These are phyloP conservation scores for Pleurostoma richardsiae DNA, from an alignment of 2,329 filamentous ascomycete genomes.

Conservation along the genomic window DNA sequence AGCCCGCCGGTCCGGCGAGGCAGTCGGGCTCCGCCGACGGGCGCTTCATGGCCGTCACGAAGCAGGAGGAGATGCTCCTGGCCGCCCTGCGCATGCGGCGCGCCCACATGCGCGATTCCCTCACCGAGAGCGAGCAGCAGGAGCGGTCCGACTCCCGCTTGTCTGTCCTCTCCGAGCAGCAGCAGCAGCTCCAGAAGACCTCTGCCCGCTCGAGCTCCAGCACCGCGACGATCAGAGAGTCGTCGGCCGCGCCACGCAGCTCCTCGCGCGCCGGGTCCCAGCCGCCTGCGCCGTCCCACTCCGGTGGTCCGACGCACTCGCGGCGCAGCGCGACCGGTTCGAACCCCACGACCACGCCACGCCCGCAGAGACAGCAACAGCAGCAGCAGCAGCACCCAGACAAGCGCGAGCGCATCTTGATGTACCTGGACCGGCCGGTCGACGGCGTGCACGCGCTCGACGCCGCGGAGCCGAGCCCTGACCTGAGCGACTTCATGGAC, in stretches of 20 bases:
- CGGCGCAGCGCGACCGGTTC: background rate
- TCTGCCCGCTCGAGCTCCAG: conserved; percentile 4
- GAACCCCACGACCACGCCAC: background rate
- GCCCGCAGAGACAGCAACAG: no score
- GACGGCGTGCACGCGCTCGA: conserved; percentile 7
- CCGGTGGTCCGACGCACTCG: background rate
- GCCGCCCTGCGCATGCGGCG: conserved; percentile 52
- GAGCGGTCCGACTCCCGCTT: background rate
- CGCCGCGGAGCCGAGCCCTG: conserved; percentile 16
- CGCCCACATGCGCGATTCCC: conserved; percentile 47
- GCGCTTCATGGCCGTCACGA: conserved; percentile 53
- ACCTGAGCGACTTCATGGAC: conserved; percentile 18
- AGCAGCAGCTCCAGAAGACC: background rate
- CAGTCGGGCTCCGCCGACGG: conserved; percentile 21
- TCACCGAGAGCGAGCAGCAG: conserved; percentile 31
- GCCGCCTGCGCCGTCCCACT: conserved; percentile 1
- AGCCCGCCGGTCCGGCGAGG: conserved; percentile 6
- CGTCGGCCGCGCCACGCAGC: background rate
- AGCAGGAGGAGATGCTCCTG: conserved; percentile 53
- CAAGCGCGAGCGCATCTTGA: conserved; percentile 12
- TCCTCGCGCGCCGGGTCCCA: conserved; percentile 1
- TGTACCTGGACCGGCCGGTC: conserved; percentile 13
- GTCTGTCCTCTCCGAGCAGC: background rate
- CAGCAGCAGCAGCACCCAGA: background rate
- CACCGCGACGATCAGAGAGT: conserved; percentile 4